phyloP scores from a whole-genome alignment of 192 early-diverging fungal species.

The Neocallimastix lanati region DNA sequence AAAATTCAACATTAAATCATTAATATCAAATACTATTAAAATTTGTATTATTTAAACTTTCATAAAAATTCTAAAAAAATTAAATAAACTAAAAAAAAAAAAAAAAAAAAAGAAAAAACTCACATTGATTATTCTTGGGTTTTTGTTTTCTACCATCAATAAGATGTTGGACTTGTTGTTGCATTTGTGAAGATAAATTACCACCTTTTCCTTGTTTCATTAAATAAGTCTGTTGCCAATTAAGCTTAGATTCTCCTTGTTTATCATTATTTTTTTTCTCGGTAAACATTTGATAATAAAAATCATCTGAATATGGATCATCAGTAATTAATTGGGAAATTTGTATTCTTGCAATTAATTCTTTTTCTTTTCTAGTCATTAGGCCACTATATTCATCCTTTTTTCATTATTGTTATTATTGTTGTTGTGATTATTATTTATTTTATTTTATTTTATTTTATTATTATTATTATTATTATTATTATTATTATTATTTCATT shows the following conservation, averaged over 20 bases:
- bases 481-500: too few species aligned
- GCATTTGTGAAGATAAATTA: conserved; percentile 35
- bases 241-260: conserved; percentile 3
- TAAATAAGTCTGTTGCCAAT: conserved; percentile 27
- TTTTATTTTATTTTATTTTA: neutral
- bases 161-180: conserved; percentile 89
- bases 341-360: conserved; percentile 83
- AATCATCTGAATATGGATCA: conserved; percentile 84
- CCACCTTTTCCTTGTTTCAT: conserved; percentile 7
- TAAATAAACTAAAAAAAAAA: neutral
- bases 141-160: conserved; percentile 79
- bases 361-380: conserved; percentile 90
- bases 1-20: neutral
- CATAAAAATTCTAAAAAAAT: neutral
- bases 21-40: conserved; percentile 1
- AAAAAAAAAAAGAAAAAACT: neutral
- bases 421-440: neutral
- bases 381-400: conserved; percentile 66
- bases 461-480: too few species aligned
- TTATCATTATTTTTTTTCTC: neutral
- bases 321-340: conserved; percentile 83
- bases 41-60: too few species aligned
- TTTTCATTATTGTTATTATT: neutral
- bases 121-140: conserved; percentile 65
- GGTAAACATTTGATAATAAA: conserved; percentile 45